Percentiles rank a stretch among this genome's conserved stretches.
Evolutionary conservation across 306 rosid species (phyloP).

Genomic region (Vigna radiata): DNA sequence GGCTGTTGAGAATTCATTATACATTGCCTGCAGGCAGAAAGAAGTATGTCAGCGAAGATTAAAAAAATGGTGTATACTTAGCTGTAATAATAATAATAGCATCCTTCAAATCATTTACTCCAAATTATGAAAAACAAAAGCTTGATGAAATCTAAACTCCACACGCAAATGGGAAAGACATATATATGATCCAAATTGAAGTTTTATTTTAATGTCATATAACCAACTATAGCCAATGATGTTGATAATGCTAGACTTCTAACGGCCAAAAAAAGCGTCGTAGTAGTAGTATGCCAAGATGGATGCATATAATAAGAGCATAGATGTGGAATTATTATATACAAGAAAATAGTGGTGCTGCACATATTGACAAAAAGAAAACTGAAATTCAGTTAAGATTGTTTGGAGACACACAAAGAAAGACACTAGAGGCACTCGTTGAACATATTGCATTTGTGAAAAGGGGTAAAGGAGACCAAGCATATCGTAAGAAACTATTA

Average conservation of each 20-base stretch:
- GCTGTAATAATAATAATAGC: conserved; percentile 10
- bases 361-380: neutral
- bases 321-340: neutral
- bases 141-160: too few species aligned
- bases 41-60: conserved; percentile 42
- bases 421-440: neutral
- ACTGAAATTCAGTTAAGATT: neutral
- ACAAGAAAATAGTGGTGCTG: neutral
- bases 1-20: conserved; percentile 90
- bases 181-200: neutral
- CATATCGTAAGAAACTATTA: neutral
- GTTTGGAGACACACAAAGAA: neutral
- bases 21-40: conserved; percentile 85
- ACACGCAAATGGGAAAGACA: neutral
- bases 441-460: neutral
- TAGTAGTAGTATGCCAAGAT: neutral
- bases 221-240: neutral
- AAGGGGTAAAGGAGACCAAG: neutral
- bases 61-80: neutral
- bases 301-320: neutral
- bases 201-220: neutral
- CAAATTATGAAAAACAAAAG: neutral
- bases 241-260: neutral
- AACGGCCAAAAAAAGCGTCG: neutral
- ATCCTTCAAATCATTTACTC: neutral